A percentile compares a stretch with the other conserved stretches of the same genome.
Evolutionary conservation across 164 flowering plant species (phyloP).

Genomic region (Euptelea pleiosperma): DNA sequence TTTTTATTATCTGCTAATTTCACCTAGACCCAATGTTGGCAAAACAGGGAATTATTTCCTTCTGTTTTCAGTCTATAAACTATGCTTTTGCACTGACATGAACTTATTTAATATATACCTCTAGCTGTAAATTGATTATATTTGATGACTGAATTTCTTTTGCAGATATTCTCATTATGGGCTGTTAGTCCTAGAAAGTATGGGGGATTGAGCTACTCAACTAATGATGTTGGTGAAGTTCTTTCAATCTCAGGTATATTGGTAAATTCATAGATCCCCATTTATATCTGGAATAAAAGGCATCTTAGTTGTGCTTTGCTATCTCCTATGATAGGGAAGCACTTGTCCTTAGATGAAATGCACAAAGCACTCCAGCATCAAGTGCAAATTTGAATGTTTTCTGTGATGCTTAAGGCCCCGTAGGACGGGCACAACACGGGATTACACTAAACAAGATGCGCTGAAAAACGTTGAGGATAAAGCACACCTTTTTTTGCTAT

Average conservation of each 20-base stretch:
- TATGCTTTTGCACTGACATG: too few relatives aligned
- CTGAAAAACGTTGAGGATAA: not conserved
- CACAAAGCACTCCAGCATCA: not conserved
- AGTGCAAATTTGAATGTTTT: too few relatives aligned
- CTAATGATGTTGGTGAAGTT: slow-evolving; percentile 61
- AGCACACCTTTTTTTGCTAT: too few relatives aligned
- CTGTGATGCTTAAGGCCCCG: not conserved
- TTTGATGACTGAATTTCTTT: too few relatives aligned
- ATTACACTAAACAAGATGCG: not conserved
- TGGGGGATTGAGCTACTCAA: slow-evolving; percentile 63
- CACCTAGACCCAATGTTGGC: too few relatives aligned
- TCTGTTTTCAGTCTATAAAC: too few relatives aligned
- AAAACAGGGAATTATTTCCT: too few relatives aligned
- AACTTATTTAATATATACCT: too few relatives aligned
- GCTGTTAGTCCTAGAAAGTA: slow-evolving; percentile 53
- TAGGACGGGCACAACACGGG: not conserved
- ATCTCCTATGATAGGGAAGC: not conserved
- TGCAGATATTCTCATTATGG: slow-evolving; percentile 73
- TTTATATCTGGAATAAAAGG: too few relatives aligned
- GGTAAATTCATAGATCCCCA: too few relatives aligned
- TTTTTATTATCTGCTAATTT: too few relatives aligned
- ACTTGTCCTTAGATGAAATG: not conserved
- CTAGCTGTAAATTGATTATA: not conserved
- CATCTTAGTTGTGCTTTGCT: not conserved
- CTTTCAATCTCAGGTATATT: slow-evolving; percentile 54